Conservation (phyloP, 1,284 basidiomycete genomes). For the Rhodotorula sp. region DNA sequence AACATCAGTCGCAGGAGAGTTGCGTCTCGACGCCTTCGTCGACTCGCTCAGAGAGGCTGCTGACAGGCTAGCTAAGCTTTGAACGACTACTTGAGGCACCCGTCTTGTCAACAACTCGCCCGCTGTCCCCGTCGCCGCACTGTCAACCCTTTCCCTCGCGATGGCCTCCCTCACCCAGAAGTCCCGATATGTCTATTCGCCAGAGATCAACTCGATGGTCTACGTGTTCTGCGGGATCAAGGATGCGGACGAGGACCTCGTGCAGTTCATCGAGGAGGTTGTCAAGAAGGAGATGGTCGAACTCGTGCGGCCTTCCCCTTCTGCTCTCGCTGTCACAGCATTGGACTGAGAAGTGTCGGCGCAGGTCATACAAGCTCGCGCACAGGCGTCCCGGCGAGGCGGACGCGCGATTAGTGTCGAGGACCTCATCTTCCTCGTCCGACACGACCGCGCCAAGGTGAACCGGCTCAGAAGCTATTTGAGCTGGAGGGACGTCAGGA, state of each 20-base stretch:
- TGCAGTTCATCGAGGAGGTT: slow-evolving; percentile 91
- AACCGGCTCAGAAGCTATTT: slow-evolving; percentile 89
- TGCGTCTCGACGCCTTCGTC: too few relatives aligned
- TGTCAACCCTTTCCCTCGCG: not conserved
- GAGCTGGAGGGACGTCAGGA: slow-evolving; percentile 97
- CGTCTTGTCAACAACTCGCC: not conserved
- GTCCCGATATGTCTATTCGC: slow-evolving; percentile 8
- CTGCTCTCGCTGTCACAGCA: not conserved
- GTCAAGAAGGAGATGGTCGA: slow-evolving; percentile 91
- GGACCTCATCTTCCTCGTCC: slow-evolving; percentile 93
- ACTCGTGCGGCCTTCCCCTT: slow-evolving; percentile 60
- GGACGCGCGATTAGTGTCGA: slow-evolving; percentile 85
- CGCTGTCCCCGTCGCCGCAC: not conserved
- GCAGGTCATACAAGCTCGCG: slow-evolving; percentile 86
- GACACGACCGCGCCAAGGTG: slow-evolving; percentile 90
- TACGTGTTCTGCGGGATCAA: slow-evolving; percentile 96
- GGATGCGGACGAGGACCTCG: slow-evolving; percentile 81
- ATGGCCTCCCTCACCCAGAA: slow-evolving; percentile 1
- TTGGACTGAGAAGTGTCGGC: not conserved
- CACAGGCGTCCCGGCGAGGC: slow-evolving; percentile 74
- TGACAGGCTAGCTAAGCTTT: not conserved
- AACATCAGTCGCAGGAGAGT: too few relatives aligned
- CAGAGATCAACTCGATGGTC: slow-evolving; percentile 59
- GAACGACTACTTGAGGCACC: not conserved
- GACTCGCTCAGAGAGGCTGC: not conserved